Evolutionary conservation across 2,329 filamentous ascomycete genomes (phyloP).

Genomic region (Alternaria arbusti): DNA sequence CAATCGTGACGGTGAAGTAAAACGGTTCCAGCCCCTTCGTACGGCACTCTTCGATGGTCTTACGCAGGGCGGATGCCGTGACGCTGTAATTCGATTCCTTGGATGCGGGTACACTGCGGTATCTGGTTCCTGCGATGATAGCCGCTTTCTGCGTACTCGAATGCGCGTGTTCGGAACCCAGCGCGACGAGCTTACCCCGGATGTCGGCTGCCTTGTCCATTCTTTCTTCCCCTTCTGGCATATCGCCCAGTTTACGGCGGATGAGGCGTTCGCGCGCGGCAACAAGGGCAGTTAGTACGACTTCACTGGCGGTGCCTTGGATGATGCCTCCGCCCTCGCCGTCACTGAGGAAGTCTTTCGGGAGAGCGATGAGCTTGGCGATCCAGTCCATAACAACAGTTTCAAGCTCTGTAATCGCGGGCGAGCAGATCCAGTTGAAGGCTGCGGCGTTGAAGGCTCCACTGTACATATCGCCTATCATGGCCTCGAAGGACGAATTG

Average conservation of each 20-base stretch:
- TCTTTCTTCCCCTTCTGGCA: constrained; percentile 44
- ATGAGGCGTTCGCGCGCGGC: constrained; percentile 73
- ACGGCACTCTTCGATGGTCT: constrained; percentile 69
- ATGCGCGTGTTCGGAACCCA: constrained; percentile 81
- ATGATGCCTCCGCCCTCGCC: constrained; percentile 89
- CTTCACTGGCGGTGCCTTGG: constrained; percentile 88
- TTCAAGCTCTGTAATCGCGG: constrained; percentile 90
- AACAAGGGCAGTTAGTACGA: constrained; percentile 83
- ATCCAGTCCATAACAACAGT: constrained; percentile 94
- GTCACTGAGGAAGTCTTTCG: constrained; percentile 74
- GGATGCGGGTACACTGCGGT: constrained; percentile 69
- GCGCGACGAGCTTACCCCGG: constrained; percentile 75
- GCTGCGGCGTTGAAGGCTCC: constrained; percentile 87
- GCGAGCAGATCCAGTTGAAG: constrained; percentile 97
- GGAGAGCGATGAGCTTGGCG: constrained; percentile 75
- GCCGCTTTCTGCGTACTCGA: constrained; percentile 87
- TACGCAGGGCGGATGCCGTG: constrained; percentile 67
- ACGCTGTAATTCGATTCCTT: constrained; percentile 72
- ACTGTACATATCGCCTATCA: constrained; percentile 91
- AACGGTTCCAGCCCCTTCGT: constrained; percentile 79
- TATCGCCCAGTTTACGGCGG: constrained; percentile 56
- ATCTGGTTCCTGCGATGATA: constrained; percentile 83
- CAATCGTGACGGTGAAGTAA: constrained; percentile 82
- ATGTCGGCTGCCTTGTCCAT: constrained; percentile 69
- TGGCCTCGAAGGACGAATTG: constrained; percentile 78